Evolutionary conservation across 2,329 filamentous ascomycete species (phyloP).

Genomic region (Drechslera avenae): DNA sequence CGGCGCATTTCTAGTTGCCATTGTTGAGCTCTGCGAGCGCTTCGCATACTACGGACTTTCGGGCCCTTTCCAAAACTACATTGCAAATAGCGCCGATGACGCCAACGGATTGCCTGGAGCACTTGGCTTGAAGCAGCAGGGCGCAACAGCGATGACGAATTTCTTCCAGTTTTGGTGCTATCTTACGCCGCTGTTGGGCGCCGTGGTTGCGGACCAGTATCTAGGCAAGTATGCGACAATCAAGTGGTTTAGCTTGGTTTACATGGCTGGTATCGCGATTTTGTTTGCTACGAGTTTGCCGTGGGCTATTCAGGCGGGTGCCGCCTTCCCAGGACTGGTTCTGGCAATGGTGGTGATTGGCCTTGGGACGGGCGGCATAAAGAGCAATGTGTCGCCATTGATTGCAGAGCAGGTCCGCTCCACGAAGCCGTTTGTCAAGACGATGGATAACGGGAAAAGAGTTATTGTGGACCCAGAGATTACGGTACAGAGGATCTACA

Average conservation of each 20-base stretch:
- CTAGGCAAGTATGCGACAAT: slow-evolving; percentile 74
- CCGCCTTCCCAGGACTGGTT: slow-evolving; percentile 67
- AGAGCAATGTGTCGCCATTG: slow-evolving; percentile 69
- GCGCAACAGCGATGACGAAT: slow-evolving; percentile 53
- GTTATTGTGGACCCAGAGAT: slow-evolving; percentile 54
- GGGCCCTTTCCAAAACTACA: slow-evolving; percentile 58
- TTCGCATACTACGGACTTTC: slow-evolving; percentile 55
- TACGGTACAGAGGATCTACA: slow-evolving; percentile 55
- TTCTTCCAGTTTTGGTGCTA: slow-evolving; percentile 59
- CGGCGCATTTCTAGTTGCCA: slow-evolving; percentile 54
- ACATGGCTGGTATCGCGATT: slow-evolving; percentile 69
- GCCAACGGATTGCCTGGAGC: slow-evolving; percentile 50
- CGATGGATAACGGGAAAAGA: slow-evolving; percentile 45
- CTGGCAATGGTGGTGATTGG: slow-evolving; percentile 70
- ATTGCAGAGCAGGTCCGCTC: slow-evolving; percentile 56
- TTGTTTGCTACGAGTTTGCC: slow-evolving; percentile 70
- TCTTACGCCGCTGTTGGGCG: slow-evolving; percentile 54
- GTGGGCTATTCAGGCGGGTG: slow-evolving; percentile 63
- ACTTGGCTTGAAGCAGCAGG: slow-evolving; percentile 50
- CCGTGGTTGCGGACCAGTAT: slow-evolving; percentile 68
- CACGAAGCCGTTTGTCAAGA: slow-evolving; percentile 50
- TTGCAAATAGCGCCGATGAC: slow-evolving; percentile 50
- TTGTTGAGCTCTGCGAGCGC: slow-evolving; percentile 57
- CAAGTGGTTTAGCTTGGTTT: slow-evolving; percentile 66
- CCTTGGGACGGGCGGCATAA: slow-evolving; percentile 80